phyloP scores from a whole-genome alignment of 345 rosid genomes.

The Dimocarpus longan region DNA sequence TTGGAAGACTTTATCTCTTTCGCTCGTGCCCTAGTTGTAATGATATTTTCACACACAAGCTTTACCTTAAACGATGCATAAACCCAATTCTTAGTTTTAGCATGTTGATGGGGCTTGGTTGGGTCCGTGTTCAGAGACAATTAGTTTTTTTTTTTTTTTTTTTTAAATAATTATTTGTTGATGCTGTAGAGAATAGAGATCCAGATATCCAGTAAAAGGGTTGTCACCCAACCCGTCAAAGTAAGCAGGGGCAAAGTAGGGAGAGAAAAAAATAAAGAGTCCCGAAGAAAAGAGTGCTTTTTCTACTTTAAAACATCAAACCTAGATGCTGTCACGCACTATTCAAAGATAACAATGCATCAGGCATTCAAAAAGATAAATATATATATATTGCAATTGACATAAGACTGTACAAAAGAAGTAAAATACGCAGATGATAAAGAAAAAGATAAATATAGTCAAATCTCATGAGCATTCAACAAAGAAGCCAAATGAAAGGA shows the following conservation, averaged over 20 bases:
- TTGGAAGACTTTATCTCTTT: conserved; percentile 21
- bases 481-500: background rate
- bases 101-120: conserved; percentile 10
- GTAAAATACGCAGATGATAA: background rate
- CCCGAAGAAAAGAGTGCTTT: background rate
- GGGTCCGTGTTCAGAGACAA: conserved; percentile 2
- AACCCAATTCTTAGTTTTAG: background rate
- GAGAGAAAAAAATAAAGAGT: background rate
- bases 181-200: background rate
- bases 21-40: conserved; percentile 31
- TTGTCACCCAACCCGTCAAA: background rate
- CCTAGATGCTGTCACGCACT: conserved; percentile 31
- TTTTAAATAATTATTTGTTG: background rate
- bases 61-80: conserved; percentile 32
- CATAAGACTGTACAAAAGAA: conserved; percentile 13
- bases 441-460: background rate
- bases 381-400: background rate
- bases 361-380: background rate
- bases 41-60: conserved; percentile 28
- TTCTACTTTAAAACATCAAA: conserved; percentile 18
- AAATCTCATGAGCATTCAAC: background rate
- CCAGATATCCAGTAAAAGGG: conserved; percentile 6
- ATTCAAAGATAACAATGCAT: background rate
- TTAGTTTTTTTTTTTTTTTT: background rate
- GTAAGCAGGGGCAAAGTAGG: background rate